A percentile compares a stretch with the other conserved stretches of the same genome.
Conservation (phyloP, 805 yeast genomes). For the Wickerhamiella galacta region DNA sequence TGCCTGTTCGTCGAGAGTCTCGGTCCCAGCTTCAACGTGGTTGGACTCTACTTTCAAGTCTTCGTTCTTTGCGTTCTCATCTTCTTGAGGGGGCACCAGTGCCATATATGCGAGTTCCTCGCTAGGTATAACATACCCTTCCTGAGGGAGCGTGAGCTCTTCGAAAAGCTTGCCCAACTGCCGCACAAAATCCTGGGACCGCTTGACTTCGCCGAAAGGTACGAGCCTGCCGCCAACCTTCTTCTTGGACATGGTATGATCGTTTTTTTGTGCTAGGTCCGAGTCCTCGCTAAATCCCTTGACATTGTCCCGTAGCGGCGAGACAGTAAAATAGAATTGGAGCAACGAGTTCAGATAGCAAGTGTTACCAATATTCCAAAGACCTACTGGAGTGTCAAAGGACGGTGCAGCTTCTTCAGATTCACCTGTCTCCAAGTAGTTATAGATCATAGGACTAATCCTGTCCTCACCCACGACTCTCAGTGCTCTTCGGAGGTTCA, state of each 20-base stretch:
- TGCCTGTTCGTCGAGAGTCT: background rate
- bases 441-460: slow-evolving; percentile 37
- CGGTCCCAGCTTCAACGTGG: background rate
- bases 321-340: slow-evolving; percentile 77
- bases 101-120: slow-evolving; percentile 79
- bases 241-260: slow-evolving; percentile 28
- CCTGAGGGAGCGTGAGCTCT: slow-evolving; percentile 46
- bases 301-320: slow-evolving; percentile 58
- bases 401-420: slow-evolving; percentile 23
- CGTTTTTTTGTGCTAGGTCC: slow-evolving; percentile 15
- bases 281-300: slow-evolving; percentile 30
- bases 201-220: slow-evolving; percentile 55
- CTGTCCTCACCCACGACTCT: slow-evolving; percentile 36
- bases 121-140: slow-evolving; percentile 60
- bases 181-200: slow-evolving; percentile 69
- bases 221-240: slow-evolving; percentile 81
- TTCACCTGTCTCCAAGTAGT: slow-evolving; percentile 42
- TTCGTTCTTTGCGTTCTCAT: slow-evolving; percentile 1
- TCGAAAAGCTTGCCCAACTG: slow-evolving; percentile 53
- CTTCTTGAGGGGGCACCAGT: slow-evolving; percentile 28
- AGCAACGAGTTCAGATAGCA: slow-evolving; percentile 82
- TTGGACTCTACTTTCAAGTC: slow-evolving; percentile 3
- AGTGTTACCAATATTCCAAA: slow-evolving; percentile 89
- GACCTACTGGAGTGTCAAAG: slow-evolving; percentile 58
- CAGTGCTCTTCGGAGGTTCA: slow-evolving; percentile 41